phyloP scores from a whole-genome alignment of 164 flowering plant genomes.

The Tetracentron sinense region DNA sequence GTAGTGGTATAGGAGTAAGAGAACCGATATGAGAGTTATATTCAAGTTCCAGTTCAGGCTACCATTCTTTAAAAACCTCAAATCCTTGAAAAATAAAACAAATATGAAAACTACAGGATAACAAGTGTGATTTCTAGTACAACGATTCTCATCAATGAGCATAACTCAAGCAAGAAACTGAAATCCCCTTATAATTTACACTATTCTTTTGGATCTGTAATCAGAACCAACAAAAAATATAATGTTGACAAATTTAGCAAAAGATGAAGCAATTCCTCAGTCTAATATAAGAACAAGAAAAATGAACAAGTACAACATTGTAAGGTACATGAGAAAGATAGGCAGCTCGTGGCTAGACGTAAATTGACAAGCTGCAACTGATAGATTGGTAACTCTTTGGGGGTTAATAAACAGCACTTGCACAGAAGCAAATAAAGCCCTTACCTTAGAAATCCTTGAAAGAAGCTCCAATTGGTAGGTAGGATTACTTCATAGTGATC shows the following conservation, averaged over 20 bases:
- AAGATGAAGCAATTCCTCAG: slow-evolving; percentile 7
- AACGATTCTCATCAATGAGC: background rate
- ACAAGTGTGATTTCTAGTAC: background rate
- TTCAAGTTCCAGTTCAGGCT: too few relatives aligned
- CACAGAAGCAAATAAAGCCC: slow-evolving; percentile 2
- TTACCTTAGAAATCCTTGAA: slow-evolving; percentile 7
- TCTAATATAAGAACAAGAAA: slow-evolving; percentile 10
- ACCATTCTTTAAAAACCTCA: too few relatives aligned
- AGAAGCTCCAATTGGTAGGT: slow-evolving; percentile 1
- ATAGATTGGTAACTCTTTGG: background rate
- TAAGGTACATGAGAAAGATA: slow-evolving; percentile 10
- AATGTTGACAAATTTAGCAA: background rate
- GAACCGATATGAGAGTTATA: too few relatives aligned
- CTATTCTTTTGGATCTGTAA: background rate
- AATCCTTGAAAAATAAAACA: too few relatives aligned
- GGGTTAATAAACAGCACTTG: background rate
- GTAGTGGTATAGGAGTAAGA: too few relatives aligned
- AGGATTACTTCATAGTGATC: background rate
- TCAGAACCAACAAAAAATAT: slow-evolving; percentile 10
- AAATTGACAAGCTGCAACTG: slow-evolving; percentile 14
- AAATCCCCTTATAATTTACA: slow-evolving; percentile 7
- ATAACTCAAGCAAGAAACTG: background rate
- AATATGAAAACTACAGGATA: background rate
- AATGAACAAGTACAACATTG: slow-evolving; percentile 2
- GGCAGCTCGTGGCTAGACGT: slow-evolving; percentile 11